Evolutionary conservation across 768 basidiomycete genomes (phyloP).

Genomic region (Hemileccinum rubropunctum): DNA sequence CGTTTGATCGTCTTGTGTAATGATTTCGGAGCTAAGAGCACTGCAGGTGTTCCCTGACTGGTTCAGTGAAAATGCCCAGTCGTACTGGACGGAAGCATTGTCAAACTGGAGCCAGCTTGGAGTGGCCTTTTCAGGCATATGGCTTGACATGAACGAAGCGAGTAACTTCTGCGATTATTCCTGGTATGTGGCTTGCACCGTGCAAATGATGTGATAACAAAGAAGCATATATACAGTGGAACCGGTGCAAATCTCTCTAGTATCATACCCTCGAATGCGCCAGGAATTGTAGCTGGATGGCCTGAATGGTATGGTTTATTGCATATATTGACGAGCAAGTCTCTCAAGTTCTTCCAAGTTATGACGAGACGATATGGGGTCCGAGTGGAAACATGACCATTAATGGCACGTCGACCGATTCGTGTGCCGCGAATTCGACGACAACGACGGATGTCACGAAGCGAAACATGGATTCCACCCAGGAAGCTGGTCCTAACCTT

Average conservation of each 20-base stretch:
- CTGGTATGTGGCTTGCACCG: conserved; percentile 33
- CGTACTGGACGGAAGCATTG: conserved; percentile 59
- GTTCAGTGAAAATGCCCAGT: conserved; percentile 49
- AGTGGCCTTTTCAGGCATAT: conserved; percentile 57
- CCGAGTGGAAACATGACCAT: conserved; percentile 71
- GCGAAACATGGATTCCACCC: conserved; percentile 47
- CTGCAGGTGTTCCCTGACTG: conserved; percentile 56
- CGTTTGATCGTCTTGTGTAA: conserved; percentile 3
- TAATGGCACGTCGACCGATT: conserved; percentile 56
- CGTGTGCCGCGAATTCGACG: conserved; percentile 17
- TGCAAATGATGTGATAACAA: neutral
- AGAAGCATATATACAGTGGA: conserved; percentile 28
- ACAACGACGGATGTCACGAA: conserved; percentile 16
- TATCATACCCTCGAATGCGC: no score
- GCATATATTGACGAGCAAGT: neutral
- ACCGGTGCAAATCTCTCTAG: conserved; percentile 54
- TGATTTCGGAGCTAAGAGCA: neutral
- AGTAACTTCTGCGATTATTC: conserved; percentile 61
- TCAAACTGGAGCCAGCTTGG: conserved; percentile 49
- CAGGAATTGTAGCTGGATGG: conserved; percentile 27
- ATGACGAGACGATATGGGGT: conserved; percentile 58
- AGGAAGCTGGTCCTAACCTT: conserved; percentile 43
- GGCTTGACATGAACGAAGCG: conserved; percentile 69
- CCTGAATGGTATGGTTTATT: conserved; percentile 56
- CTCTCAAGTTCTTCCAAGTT: conserved; percentile 48